These are phyloP conservation scores for Populus simonii DNA, from an alignment of 345 rosid species.

Conservation along the genomic window DNA sequence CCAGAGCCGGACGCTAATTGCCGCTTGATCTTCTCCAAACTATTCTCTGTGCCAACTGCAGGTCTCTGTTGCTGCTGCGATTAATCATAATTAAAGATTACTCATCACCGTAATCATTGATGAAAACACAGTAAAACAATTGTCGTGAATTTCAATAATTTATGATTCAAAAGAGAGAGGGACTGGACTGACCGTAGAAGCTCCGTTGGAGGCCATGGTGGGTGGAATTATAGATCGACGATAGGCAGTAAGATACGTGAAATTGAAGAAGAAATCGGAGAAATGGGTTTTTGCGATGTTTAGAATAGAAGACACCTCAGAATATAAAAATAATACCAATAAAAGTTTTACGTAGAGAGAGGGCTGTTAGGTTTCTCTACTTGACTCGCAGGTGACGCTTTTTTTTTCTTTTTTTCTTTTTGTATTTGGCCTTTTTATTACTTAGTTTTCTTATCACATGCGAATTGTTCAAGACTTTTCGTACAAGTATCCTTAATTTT, in stretches of 20 bases:
- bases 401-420: background rate
- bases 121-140: background rate
- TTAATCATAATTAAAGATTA: background rate
- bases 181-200: constrained; percentile 57
- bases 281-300: background rate
- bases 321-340: background rate
- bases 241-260: constrained; percentile 15
- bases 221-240: constrained; percentile 17
- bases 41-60: constrained; percentile 55
- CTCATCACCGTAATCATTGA: background rate
- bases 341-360: constrained; percentile 1
- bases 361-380: constrained; percentile 41
- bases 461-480: too few species aligned
- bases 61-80: constrained; percentile 37
- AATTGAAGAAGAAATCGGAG: background rate
- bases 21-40: constrained; percentile 96
- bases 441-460: too few species aligned
- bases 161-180: background rate
- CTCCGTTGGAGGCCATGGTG: constrained; percentile 81
- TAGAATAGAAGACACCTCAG: background rate
- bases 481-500: too few species aligned
- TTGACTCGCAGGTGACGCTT: background rate
- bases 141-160: background rate
- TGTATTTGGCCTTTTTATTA: background rate
- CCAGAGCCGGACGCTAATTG: constrained; percentile 94